Base-by-base conservation (phyloP, 768 basidiomycete genomes). In the Porphyrellus cyaneotinctus region DNA sequence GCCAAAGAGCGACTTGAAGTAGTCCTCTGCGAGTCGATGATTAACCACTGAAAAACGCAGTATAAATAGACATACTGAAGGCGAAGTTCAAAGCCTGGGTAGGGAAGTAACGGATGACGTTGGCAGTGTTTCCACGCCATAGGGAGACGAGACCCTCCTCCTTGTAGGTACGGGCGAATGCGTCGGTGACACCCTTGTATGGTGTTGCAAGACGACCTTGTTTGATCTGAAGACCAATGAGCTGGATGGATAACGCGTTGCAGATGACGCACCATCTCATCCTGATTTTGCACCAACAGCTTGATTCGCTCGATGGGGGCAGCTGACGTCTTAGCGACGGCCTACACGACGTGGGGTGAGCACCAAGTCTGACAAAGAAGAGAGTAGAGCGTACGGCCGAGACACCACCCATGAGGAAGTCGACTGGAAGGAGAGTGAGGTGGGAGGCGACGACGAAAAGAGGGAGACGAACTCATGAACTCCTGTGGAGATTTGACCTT, bases 61-160 rank as follows among this genome's bases (percentile, higher is more conserved):
- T 36, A 15, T 1, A 2, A 18, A 53, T 44, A 62, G 37, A 84
- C 93, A 64, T 64, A 97, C 91, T 98, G 88, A 97, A 98, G 72
- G 95, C 95, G 68, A 99, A 98, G 90, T 99, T 99, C 65, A 98
- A 77, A 36, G 97, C 97, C 74, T 99, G 95, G 52, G 97, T 99
- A 47, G 97, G 97, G 93, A 99, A 99, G 89, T 99, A 99, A 72
- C 97, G 95, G 79, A 99, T 97, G 77, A 99, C 97, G 78, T 99
- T 99, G 83, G 97, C 95, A 53, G 95, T 98, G 86, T 99, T 99
- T 75, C 97, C 97, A 78, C 97, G 80, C 97, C 97, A 98, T 68
- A 99, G 79, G 20, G 97, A 89, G 58, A 93, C 80, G 48, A 97
- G 76, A 73, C 97, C 97, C 81, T 99, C 97, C 15, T 97, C 95